A percentile compares a stretch with the other conserved stretches of the same genome.
Evolutionary conservation across 169 alveolate genomes (phyloP).

Genomic region (Amoebophrya sp.): DNA sequence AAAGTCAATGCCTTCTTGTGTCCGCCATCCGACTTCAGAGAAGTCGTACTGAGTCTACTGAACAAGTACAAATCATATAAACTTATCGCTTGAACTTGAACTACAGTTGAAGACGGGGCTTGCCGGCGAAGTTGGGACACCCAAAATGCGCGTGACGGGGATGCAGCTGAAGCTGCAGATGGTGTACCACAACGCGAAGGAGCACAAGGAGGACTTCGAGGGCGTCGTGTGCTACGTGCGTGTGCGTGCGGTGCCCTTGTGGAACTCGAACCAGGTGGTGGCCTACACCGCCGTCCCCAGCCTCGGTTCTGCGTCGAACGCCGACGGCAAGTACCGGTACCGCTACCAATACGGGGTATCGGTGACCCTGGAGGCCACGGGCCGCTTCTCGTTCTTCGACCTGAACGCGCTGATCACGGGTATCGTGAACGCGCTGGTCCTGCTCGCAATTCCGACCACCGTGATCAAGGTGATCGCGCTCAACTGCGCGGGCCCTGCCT

Average conservation of each 20-base stretch:
- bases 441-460: not conserved
- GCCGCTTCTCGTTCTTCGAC: not conserved
- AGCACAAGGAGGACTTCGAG: not conserved
- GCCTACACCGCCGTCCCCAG: not conserved
- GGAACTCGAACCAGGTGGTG: not conserved
- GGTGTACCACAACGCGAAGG: not conserved
- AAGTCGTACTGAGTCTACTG: too few relatives aligned
- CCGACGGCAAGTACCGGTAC: not conserved
- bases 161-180: not conserved
- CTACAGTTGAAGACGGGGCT: not conserved
- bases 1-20: too few relatives aligned
- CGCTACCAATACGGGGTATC: not conserved
- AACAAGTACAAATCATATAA: too few relatives aligned
- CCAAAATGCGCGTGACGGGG: not conserved
- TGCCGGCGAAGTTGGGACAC: not conserved
- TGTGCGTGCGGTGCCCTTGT: not conserved
- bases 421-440: not conserved
- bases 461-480: not conserved
- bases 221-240: not conserved
- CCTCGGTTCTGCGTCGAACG: not conserved
- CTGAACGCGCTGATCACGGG: not conserved
- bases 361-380: not conserved
- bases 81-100: too few relatives aligned
- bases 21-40: too few relatives aligned
- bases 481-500: not conserved